phyloP scores from a whole-genome alignment of 2,329 filamentous ascomycete species.

The Colletotrichum chlorophyti region DNA sequence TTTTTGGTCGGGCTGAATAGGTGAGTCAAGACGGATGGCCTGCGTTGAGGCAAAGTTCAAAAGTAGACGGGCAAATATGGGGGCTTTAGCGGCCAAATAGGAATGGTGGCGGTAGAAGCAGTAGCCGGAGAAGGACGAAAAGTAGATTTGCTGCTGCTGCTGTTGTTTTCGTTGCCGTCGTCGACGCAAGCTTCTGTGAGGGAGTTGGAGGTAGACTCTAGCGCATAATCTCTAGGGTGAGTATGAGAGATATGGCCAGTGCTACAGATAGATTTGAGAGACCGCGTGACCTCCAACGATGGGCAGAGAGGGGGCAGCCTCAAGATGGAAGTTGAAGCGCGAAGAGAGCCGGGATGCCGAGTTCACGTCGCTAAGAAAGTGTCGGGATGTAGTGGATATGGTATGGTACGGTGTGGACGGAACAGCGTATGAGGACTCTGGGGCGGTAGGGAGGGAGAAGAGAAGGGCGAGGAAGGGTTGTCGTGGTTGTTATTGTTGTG shows the following conservation, averaged over 20 bases:
- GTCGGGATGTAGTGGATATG: too few species aligned
- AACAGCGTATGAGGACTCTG: slow-evolving; percentile 20
- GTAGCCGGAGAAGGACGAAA: not conserved
- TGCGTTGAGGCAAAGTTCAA: too few species aligned
- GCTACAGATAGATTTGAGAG: slow-evolving; percentile 28
- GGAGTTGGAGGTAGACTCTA: slow-evolving; percentile 16
- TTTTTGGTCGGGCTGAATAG: not conserved
- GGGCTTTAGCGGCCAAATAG: too few species aligned
- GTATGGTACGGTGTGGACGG: slow-evolving; percentile 3
- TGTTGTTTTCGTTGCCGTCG: slow-evolving; percentile 1
- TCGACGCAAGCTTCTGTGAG: not conserved
- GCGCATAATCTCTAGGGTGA: slow-evolving; percentile 21
- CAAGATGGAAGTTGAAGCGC: slow-evolving; percentile 8
- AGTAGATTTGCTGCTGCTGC: not conserved
- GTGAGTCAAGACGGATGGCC: not conserved
- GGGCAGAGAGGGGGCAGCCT: not conserved
- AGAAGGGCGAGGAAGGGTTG: not conserved
- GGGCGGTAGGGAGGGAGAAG: slow-evolving; percentile 14
- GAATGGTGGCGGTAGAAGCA: too few species aligned
- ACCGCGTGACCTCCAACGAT: slow-evolving; percentile 26
- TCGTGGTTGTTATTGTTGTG: too few species aligned
- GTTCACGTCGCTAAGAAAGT: slow-evolving; percentile 8
- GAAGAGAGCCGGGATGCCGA: slow-evolving; percentile 16
- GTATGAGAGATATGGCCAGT: slow-evolving; percentile 21
- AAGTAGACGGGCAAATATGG: too few species aligned